Evolutionary conservation across 1,139 yeast genomes (phyloP).

Genomic region (Schizosaccharomyces versatilis): DNA sequence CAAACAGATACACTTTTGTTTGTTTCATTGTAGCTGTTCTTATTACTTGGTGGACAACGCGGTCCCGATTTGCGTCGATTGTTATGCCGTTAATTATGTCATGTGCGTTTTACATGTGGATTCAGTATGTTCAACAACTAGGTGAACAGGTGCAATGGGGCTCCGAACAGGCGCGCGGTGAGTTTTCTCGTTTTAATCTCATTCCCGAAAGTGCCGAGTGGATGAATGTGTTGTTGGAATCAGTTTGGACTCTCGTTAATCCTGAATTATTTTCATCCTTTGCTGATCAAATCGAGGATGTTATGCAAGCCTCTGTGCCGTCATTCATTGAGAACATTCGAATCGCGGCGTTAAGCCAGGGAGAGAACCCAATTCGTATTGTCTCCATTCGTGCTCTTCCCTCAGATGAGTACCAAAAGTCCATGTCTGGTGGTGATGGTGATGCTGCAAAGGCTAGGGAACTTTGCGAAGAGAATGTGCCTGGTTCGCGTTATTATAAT

Average conservation of each 20-base stretch:
- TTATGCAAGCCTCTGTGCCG: constrained; percentile 10
- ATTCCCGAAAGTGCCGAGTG: constrained; percentile 10
- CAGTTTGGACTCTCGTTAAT: constrained; percentile 8
- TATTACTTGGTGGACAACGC: constrained; percentile 4
- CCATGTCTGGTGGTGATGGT: constrained; percentile 3
- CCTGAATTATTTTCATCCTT: constrained; percentile 9
- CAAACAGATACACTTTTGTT: constrained; percentile 4
- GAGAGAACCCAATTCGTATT: constrained; percentile 8
- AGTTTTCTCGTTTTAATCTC: constrained; percentile 6
- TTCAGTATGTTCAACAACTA: constrained; percentile 5
- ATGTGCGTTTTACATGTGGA: constrained; percentile 7
- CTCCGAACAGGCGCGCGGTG: constrained; percentile 8
- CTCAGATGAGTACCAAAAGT: constrained; percentile 5
- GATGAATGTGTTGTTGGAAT: constrained; percentile 8
- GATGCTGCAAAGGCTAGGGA: constrained; percentile 5
- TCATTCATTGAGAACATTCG: constrained; percentile 7
- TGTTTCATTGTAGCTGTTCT: neutral
- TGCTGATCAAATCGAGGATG: constrained; percentile 9
- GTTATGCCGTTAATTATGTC: constrained; percentile 7
- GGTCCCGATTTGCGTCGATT: constrained; percentile 4
- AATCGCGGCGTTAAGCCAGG: constrained; percentile 7
- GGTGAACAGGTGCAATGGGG: constrained; percentile 8
- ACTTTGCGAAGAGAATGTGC: constrained; percentile 1
- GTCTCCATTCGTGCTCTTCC: constrained; percentile 8
- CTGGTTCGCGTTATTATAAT: constrained; percentile 4